A percentile compares a stretch with the other conserved stretches of the same genome.
Evolutionary conservation across 768 basidiomycete genomes (phyloP).

Genomic region (Krasilnikovozyma curviuscula): DNA sequence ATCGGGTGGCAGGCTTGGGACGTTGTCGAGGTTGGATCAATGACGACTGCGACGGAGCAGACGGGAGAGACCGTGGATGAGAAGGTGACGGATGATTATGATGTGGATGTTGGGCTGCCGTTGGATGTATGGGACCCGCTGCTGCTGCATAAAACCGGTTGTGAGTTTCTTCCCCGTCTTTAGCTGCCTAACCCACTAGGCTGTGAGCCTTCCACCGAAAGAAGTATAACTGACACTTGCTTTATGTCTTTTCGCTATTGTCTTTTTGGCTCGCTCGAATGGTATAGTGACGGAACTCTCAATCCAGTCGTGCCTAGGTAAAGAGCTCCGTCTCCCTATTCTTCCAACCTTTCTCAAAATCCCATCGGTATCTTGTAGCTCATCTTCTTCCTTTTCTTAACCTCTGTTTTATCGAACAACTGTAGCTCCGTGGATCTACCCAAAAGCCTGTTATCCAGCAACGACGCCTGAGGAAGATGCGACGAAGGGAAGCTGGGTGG

Average conservation of each 20-base stretch:
- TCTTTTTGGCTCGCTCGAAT: too few relatives aligned
- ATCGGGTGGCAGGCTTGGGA: slow-evolving; percentile 88
- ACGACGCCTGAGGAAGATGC: slow-evolving; percentile 55
- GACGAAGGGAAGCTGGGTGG: slow-evolving; percentile 56
- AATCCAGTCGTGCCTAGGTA: background rate
- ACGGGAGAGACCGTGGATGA: slow-evolving; percentile 24
- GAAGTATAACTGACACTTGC: slow-evolving; percentile 46
- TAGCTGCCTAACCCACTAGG: background rate
- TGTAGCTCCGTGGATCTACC: slow-evolving; percentile 32
- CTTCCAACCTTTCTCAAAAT: background rate
- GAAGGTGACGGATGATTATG: slow-evolving; percentile 44
- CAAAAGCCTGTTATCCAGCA: slow-evolving; percentile 46
- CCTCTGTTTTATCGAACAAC: background rate
- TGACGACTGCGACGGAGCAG: slow-evolving; percentile 4
- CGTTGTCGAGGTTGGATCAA: slow-evolving; percentile 27
- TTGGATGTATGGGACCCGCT: slow-evolving; percentile 62
- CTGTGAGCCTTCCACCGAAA: slow-evolving; percentile 34
- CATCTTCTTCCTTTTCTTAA: background rate
- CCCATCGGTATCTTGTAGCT: background rate
- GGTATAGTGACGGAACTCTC: too few relatives aligned
- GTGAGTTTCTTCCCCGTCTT: slow-evolving; percentile 30
- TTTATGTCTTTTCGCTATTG: background rate
- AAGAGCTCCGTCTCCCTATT: background rate
- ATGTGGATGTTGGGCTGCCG: slow-evolving; percentile 41
- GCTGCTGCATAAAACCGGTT: slow-evolving; percentile 53